Evolutionary conservation across 2,329 filamentous ascomycete genomes (phyloP), one percentile per base, ranked within the genome.

Genomic region (Geosmithia morbida): DNA sequence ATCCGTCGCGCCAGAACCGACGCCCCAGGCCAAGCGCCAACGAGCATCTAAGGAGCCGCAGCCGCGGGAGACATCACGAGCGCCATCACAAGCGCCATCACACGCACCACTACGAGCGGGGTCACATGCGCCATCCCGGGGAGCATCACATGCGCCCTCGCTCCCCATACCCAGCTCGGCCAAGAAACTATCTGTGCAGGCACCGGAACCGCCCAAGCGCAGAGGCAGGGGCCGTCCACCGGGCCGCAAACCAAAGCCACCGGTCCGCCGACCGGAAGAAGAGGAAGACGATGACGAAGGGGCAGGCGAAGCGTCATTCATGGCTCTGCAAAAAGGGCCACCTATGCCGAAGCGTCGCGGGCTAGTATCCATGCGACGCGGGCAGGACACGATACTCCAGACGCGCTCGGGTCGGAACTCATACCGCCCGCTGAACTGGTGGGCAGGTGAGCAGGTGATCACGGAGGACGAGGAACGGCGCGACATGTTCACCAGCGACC

Each of bases 371-470:
- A 59, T 70, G 46, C 70, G 72, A 41, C 67, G 67, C 30, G 68
- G 68, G 8, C 61, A 67, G 1, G 71, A 79, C 47, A 68, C 65
- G 22, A 68, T 76, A 51, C 70, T 70, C 29, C 75, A 71, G 43
- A 85, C 82, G 46, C 81, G 87, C 47, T 90, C 83, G 13, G 89
- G 87, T 2, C 79, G 92, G 48, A 77, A 79, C 46, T 87, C 85
- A 10, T 81, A 87, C 51, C 78, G 79, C 50, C 92, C 89, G 1
- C 66, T 96, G 33, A 79, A 86, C 22, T 94, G 76, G 60, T 97
- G 90, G 90, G 81, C 81, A 56, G 88, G 88, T 53, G 90, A 97
- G 60, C 77, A 77, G 47, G 77, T 84, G 44, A 76, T 87, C 19
- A 86, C 81, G 57, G 79, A 82, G 46, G 70, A 75, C 17, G 75